Base-by-base conservation (phyloP, 371 early-diverging fungal species). In the Apophysomyces elegans region DNA sequence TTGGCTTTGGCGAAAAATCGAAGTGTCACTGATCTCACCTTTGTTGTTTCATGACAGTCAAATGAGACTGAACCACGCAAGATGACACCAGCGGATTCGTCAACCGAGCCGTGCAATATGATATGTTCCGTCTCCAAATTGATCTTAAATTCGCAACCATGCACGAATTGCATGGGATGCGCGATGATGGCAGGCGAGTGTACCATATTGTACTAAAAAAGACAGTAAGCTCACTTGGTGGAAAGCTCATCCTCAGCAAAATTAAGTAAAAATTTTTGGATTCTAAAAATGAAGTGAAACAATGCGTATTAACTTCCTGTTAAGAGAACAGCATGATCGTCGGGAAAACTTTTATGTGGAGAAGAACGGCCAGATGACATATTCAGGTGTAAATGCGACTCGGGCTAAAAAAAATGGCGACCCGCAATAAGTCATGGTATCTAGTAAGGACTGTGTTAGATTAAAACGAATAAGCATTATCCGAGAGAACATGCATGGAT, bases 51-150 rank as follows among this genome's bases (percentile, higher is more conserved):
- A 39, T 69, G 72, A 56, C 76, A 77, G 50, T 76, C 69, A 7
- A 84, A 56, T 6, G 74, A 65, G 3, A 84, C 78, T 0, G 76
- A 73, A 0, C 84, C 84, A 37, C 79, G 69, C 18, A 84, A 61
- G 37, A 84, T 74, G 50, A 77, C 79, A 56, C 84, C 84, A 11
- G 76, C 78, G 8, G 84, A 77, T 64, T 84, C 84, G 14, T 77
- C 77, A 0, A 69, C 63, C 37, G 72, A 72, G 4, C 84, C 84
- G 61, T 79, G 84, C 26, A 83, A 44, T 35, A 83, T 70, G 54
- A 83, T 70, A 59, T 79, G 75, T 18, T 77, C 72, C 5, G 64
- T 78, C 56, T 79, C 80, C 2, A 78, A 38, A 16, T 76, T 70
- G 47, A 82, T 82, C 58, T 74, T 70, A 50, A 82, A 77, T 18